Base-by-base conservation (phyloP, 2,329 filamentous ascomycete genomes). In the Talaromyces sp. region DNA sequence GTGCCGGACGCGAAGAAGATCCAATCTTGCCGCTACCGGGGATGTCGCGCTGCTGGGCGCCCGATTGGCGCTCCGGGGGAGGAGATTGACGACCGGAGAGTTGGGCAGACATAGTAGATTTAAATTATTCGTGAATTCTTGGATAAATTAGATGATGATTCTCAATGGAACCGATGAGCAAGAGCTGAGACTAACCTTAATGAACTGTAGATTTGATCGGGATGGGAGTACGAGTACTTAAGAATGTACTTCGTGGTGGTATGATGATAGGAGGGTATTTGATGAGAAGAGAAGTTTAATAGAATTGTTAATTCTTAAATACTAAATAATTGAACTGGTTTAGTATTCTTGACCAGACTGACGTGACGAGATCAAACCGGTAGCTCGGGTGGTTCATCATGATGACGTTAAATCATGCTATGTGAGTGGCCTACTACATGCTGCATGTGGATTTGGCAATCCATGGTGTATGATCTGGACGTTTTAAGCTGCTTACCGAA, bases 51-150 rank as follows among this genome's bases (percentile, higher is more conserved):
- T 84, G 74, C 76, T 94, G 90, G 50, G 78, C 74, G 54, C 83
- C 86, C 33, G 80, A 76, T 75, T 90, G 89, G 61, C 72, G 69
- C 76, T 89, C 85, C 24, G 89, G 89, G 47, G 86, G 77, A 57
- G 91, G 91, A 29, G 91, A 96, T 75, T 96, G 83, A 68, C 86
- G 86, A 71, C 89, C 88, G 74, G 82, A 74, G 67, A 79, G 75
- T 60, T 77, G 81, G 51, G 82, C 80, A 64, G 88, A 86, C 88
- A 91, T 70, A 45, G 48, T 65, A 32, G 44, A 49, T 16, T 24
- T 43, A 41, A 33, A 27, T 27, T 27, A 5, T 4, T 5, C 9
- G 9, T 27, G n/a, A n/a, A n/a, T n/a, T n/a, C n/a, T n/a, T n/a
- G n/a, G n/a, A n/a, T n/a, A n/a, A n/a, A n/a, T n/a, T n/a, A n/a